phyloP scores from a whole-genome alignment of 768 basidiomycete genomes.

The Tylopilus cervinicoccineus region DNA sequence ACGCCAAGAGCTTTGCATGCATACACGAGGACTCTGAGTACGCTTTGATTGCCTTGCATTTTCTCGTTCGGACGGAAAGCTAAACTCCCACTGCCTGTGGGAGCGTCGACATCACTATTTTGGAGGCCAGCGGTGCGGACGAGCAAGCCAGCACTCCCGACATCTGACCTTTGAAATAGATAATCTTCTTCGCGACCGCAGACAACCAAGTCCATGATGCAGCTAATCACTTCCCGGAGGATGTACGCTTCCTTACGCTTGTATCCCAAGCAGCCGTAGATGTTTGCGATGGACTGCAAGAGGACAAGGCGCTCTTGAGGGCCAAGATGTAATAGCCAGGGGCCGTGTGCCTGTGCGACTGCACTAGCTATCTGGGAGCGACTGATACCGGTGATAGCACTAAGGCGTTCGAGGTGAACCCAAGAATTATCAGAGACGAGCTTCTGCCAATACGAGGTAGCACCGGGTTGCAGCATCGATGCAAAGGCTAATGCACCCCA shows the following conservation, averaged over 20 bases:
- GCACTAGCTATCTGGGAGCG: slow-evolving; percentile 62
- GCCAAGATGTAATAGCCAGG: slow-evolving; percentile 81
- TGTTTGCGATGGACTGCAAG: slow-evolving; percentile 64
- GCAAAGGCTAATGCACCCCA: slow-evolving; percentile 79
- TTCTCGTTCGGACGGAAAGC: slow-evolving; percentile 73
- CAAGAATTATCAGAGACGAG: slow-evolving; percentile 48
- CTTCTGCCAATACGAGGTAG: slow-evolving; percentile 56
- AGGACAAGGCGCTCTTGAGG: slow-evolving; percentile 69
- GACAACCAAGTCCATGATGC: slow-evolving; percentile 81
- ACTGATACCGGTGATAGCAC: slow-evolving; percentile 63
- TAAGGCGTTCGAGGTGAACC: slow-evolving; percentile 60
- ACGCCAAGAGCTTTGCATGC: slow-evolving; percentile 80
- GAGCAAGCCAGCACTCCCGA: slow-evolving; percentile 40
- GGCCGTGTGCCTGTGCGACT: slow-evolving; percentile 76
- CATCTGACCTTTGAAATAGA: slow-evolving; percentile 37
- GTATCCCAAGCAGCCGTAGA: slow-evolving; percentile 81
- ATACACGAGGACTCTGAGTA: slow-evolving; percentile 71
- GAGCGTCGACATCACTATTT: slow-evolving; percentile 22
- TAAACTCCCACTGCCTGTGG: slow-evolving; percentile 48
- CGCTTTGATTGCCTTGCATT: slow-evolving; percentile 74
- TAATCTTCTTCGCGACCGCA: slow-evolving; percentile 75
- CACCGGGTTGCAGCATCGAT: slow-evolving; percentile 65
- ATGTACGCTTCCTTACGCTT: slow-evolving; percentile 85
- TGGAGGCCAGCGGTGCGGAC: slow-evolving; percentile 42
- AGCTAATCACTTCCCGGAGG: slow-evolving; percentile 81